Percentiles rank a stretch among this genome's conserved stretches.
Evolutionary conservation across 73 alveolate genomes (phyloP).

Genomic region (Blepharisma japonicum): DNA sequence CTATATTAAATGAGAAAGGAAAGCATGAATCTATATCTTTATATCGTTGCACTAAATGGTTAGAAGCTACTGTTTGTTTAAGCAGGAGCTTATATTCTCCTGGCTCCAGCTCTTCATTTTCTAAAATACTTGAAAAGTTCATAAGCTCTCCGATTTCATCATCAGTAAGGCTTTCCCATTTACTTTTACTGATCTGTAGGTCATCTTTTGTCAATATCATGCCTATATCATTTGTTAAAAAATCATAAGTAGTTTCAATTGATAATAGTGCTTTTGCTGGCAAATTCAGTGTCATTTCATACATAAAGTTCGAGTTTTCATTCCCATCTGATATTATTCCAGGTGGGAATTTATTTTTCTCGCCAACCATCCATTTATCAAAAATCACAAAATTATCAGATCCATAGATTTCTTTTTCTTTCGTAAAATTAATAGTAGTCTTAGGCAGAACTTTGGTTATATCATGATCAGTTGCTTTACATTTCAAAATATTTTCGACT

Average conservation of each 20-base stretch:
- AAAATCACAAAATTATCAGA: conserved; percentile 5
- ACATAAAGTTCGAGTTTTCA: conserved; percentile 1
- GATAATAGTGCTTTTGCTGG: not conserved
- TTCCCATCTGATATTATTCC: conserved; percentile 15
- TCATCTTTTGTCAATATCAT: not conserved
- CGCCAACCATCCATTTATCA: conserved; percentile 27
- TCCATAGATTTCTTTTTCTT: not conserved
- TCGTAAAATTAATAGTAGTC: not conserved
- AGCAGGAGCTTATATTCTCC: not conserved
- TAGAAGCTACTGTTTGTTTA: not conserved
- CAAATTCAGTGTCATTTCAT: not conserved
- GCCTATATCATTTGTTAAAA: conserved; percentile 11
- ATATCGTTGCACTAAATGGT: conserved; percentile 7
- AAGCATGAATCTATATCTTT: not conserved
- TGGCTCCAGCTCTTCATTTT: not conserved
- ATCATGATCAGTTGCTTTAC: not conserved
- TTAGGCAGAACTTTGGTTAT: not conserved
- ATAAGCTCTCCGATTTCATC: not conserved
- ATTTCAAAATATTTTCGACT: not conserved
- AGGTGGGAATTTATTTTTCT: not conserved
- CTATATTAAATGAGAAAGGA: not conserved
- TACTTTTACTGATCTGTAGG: not conserved
- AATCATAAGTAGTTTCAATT: conserved; percentile 4
- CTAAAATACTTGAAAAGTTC: not conserved
- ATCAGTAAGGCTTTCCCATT: not conserved